Evolutionary conservation across 1,139 yeast genomes (phyloP).

Genomic region (Yamadazyma pseudoaaseri): DNA sequence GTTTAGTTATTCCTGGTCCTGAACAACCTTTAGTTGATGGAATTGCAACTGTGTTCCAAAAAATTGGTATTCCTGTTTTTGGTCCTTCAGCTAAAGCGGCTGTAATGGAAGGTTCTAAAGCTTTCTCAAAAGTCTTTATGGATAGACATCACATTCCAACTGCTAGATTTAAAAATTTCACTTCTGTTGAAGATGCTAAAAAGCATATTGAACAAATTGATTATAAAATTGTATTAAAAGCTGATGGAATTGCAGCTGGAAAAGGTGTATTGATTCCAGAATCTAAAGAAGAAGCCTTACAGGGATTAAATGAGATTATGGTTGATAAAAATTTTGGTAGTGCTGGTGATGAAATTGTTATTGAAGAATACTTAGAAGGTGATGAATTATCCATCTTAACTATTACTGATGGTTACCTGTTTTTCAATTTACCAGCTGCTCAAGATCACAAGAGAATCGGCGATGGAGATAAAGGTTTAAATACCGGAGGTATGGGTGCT

Average conservation of each 20-base stretch:
- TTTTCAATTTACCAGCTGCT: constrained; percentile 90
- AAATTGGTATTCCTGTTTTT: constrained; percentile 90
- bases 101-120: constrained; percentile 94
- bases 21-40: constrained; percentile 98
- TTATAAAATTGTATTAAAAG: constrained; percentile 88
- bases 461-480: constrained; percentile 89
- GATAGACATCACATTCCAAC: constrained; percentile 89
- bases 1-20: constrained; percentile 95
- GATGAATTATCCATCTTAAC: constrained; percentile 94
- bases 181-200: constrained; percentile 70
- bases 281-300: constrained; percentile 77
- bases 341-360: constrained; percentile 96
- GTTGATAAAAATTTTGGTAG: constrained; percentile 82
- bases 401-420: constrained; percentile 90
- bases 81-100: constrained; percentile 95
- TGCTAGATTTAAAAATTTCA: constrained; percentile 83
- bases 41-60: constrained; percentile 63
- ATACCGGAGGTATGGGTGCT: constrained; percentile 99
- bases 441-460: constrained; percentile 98
- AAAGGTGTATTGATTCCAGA: constrained; percentile 96
- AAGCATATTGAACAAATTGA: constrained; percentile 63
- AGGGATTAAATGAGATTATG: constrained; percentile 87
- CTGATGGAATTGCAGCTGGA: constrained; percentile 98
- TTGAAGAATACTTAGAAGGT: constrained; percentile 95
- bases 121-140: constrained; percentile 94